Conservation (phyloP, 129 eudicot genomes). For the Lonicera japonica region DNA sequence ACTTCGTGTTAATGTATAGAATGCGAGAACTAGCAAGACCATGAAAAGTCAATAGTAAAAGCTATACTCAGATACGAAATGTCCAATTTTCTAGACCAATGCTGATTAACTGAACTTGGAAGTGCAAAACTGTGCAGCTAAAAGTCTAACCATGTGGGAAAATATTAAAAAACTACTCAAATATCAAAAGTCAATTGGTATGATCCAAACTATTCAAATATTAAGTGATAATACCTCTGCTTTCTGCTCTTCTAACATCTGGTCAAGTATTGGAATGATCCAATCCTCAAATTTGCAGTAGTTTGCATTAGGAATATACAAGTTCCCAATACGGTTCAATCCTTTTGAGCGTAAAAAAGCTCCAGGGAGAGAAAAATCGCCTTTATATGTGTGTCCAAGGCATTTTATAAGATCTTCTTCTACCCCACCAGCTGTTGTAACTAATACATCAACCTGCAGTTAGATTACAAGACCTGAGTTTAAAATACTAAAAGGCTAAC, state of each 20-base stretch:
- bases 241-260: slow-evolving; percentile 87
- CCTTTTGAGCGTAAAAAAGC: slow-evolving; percentile 82
- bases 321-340: slow-evolving; percentile 85
- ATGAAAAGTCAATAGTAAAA: no score
- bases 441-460: slow-evolving; percentile 82
- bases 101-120: no score
- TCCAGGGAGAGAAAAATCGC: slow-evolving; percentile 83
- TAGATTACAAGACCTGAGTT: neutral
- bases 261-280: slow-evolving; percentile 87
- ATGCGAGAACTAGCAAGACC: no score
- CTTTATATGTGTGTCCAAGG: slow-evolving; percentile 87
- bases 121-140: no score
- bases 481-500: neutral
- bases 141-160: no score
- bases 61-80: no score
- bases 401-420: slow-evolving; percentile 98
- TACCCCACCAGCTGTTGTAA: slow-evolving; percentile 90
- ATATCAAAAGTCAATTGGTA: no score
- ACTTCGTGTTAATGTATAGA: no score
- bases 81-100: no score
- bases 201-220: no score
- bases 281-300: slow-evolving; percentile 98
- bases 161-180: no score
- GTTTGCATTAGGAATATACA: slow-evolving; percentile 90
- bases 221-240: slow-evolving; percentile 37